Percentiles rank a stretch among this genome's conserved stretches.
Conservation (phyloP, 192 early-diverging fungal species). For the Backusella liffmaniae region DNA sequence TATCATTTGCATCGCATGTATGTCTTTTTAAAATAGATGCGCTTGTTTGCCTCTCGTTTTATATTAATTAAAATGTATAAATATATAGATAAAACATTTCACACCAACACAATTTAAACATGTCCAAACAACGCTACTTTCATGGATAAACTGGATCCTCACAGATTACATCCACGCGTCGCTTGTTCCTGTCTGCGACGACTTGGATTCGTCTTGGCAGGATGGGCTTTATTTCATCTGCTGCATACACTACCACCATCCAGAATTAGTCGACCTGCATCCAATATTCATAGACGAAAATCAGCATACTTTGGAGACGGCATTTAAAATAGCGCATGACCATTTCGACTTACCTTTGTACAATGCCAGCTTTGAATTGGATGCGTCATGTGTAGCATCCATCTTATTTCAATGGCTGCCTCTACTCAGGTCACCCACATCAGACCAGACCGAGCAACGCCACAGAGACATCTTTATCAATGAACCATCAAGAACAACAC, state of each 20-base stretch:
- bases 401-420: background rate
- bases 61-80: background rate
- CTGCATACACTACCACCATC: conserved; percentile 17
- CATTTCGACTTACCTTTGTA: background rate
- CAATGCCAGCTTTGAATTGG: background rate
- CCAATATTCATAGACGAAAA: background rate
- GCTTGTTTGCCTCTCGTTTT: background rate
- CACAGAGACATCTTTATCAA: background rate
- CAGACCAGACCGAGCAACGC: background rate
- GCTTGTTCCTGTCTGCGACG: background rate
- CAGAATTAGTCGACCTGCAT: background rate
- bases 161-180: conserved; percentile 16
- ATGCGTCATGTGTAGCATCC: background rate
- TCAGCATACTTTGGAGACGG: background rate
- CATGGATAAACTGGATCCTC: background rate
- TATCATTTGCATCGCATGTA: conserved; percentile 7
- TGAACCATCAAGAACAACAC: background rate
- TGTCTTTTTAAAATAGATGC: background rate
- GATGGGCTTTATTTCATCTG: conserved; percentile 4
- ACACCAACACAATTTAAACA: background rate
- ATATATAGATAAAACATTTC: background rate
- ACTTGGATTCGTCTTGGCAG: background rate
- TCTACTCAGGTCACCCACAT: background rate
- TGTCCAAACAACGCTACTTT: background rate
- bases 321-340: background rate